A percentile compares a stretch with the other conserved stretches of the same genome.
These are phyloP conservation scores for Sporothrix dimorphospora DNA, from an alignment of 2,329 filamentous ascomycete species.

Conservation along the genomic window DNA sequence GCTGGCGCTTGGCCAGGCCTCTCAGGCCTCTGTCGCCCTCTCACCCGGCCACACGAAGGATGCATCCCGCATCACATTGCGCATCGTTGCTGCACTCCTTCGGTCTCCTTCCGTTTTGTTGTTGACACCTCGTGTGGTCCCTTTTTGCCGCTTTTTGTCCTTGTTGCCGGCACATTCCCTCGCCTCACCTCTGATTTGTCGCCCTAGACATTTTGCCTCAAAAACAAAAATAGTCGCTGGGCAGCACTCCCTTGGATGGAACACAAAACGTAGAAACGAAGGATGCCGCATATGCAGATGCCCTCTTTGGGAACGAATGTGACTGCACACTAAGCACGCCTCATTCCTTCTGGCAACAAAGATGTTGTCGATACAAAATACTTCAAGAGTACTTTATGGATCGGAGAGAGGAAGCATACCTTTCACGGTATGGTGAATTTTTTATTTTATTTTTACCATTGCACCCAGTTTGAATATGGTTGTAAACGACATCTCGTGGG, in stretches of 20 bases:
- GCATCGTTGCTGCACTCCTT: constrained; percentile 8
- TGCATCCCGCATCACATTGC: neutral
- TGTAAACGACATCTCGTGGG: too few species aligned
- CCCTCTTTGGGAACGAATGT: neutral
- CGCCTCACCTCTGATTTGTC: neutral
- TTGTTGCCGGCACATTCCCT: neutral
- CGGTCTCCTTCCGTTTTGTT: neutral
- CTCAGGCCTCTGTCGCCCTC: neutral
- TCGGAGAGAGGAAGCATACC: neutral
- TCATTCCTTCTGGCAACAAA: neutral
- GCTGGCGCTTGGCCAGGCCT: neutral
- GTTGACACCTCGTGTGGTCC: neutral
- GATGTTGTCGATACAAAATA: neutral
- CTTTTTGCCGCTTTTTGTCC: neutral
- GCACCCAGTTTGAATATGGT: neutral
- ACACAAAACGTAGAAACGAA: constrained; percentile 3
- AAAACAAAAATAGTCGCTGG: neutral
- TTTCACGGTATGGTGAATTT: too few species aligned
- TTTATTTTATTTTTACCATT: too few species aligned
- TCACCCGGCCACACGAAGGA: neutral
- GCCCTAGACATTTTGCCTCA: neutral
- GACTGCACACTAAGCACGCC: neutral
- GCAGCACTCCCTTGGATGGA: neutral
- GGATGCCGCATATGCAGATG: constrained; percentile 16
- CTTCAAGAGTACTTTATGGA: neutral